Base-by-base conservation (phyloP, 1,139 yeast species). In the Zygosaccharomyces pseudobailii region DNA sequence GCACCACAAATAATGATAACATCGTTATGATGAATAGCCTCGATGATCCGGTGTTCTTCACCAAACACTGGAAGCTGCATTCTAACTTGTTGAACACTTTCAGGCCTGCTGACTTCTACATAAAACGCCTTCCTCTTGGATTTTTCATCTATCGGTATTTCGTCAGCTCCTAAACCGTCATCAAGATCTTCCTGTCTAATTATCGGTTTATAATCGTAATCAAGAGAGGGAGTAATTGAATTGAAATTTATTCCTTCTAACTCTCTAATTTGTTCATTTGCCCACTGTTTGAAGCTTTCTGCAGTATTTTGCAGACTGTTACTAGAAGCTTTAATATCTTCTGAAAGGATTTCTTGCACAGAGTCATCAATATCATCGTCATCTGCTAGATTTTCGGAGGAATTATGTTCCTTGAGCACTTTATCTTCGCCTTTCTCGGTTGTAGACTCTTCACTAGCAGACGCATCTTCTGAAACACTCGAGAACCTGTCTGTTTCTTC, bases 1-100 rank as follows among this genome's bases (percentile, higher is more conserved):
- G 84, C 92, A 73, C 98, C 98, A 71, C 97, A 92, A 30, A 94
- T 76, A 13, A 94, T 84, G 0, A 90, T 81, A 54, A 94, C 86
- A 59, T 90, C 97, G 63, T 92, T 87, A 61, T 92, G 94, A 61
- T 87, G 87, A 43, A 94, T 78, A 1, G 97, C 96, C 65, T 94
- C 99, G 97, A 94, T 89, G 42, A 94, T 87, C 48, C 81, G 74
- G 62, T 88, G 96, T 61, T 94, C 99, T 66, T 89, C 96, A 6
- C 84, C 84, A 54, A 79, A 87, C 0, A 92, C 97, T 0, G 99
- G 99, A 21, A 94, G 72, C 45, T 81, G 76, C 63, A 82, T 70
- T 55, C 98, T 74, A 36, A 75, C 75, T 34, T 71, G 66, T 61
- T 88, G 95, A 21, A 90, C 78, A 31, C 77, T 82, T 0, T 75